These are phyloP conservation scores for Pseudonitzschia multiseries DNA, from an alignment of 108 stramenopile genomes.

Conservation along the genomic window DNA sequence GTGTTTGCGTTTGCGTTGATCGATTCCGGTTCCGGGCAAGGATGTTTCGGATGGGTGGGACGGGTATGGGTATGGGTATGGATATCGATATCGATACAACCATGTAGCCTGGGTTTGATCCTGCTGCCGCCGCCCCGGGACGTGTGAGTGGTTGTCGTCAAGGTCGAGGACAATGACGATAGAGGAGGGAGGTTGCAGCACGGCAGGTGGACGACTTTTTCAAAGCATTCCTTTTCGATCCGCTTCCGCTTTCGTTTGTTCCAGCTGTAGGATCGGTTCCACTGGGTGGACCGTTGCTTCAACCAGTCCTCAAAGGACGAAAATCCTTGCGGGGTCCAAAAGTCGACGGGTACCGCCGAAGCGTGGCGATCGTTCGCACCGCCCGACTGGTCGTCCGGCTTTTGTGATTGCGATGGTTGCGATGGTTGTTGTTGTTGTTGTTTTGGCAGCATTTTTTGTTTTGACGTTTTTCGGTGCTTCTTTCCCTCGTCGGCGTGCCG, in stretches of 20 bases:
- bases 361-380: slow-evolving; percentile 1
- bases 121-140: not conserved
- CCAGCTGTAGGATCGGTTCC: slow-evolving; percentile 69
- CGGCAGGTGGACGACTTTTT: slow-evolving; percentile 53
- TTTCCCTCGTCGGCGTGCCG: slow-evolving; percentile 20
- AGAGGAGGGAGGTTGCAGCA: not conserved
- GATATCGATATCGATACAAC: not conserved
- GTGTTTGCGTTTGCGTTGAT: not conserved
- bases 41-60: too few relatives aligned
- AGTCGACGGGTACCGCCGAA: slow-evolving; percentile 46
- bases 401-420: too few relatives aligned
- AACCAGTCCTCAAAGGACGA: slow-evolving; percentile 62
- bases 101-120: not conserved
- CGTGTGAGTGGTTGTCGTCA: not conserved
- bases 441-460: not conserved
- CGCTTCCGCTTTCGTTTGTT: slow-evolving; percentile 45
- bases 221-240: slow-evolving; percentile 61
- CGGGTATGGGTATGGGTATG: not conserved
- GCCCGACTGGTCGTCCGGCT: slow-evolving; percentile 9
- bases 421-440: too few relatives aligned
- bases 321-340: slow-evolving; percentile 68
- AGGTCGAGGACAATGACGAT: too few relatives aligned
- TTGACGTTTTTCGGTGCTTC: not conserved
- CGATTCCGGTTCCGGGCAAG: too few relatives aligned
- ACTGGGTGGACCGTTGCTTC: slow-evolving; percentile 34